phyloP scores from a whole-genome alignment of 2,329 filamentous ascomycete genomes.

The Arthrobotrys entomopaga region DNA sequence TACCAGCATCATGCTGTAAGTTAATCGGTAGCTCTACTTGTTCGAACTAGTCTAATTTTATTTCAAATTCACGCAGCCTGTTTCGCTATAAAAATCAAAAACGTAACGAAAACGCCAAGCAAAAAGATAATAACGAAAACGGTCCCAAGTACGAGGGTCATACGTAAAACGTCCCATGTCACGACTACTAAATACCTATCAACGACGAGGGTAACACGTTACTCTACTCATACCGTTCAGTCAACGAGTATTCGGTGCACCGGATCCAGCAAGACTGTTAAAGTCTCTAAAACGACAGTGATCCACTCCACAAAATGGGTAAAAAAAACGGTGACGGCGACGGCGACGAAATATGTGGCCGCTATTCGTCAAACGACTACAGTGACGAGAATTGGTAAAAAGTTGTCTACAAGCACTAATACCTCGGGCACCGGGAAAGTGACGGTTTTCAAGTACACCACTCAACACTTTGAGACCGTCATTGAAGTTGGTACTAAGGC shows the following conservation, averaged over 20 bases:
- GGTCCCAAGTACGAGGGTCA: neutral
- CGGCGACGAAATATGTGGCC: constrained; percentile 1
- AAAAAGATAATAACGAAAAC: neutral
- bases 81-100: constrained; percentile 5
- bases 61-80: neutral
- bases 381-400: neutral
- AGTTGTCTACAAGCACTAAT: neutral
- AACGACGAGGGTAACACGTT: neutral
- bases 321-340: neutral
- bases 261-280: neutral
- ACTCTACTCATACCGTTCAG: constrained; percentile 1
- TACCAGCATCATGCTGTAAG: constrained; percentile 8
- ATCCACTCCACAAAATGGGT: neutral
- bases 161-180: neutral
- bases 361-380: neutral
- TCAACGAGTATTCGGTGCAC: constrained; percentile 3
- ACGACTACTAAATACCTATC: neutral
- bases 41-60: no score
- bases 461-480: neutral
- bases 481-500: no score
- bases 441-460: neutral
- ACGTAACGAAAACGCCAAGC: neutral
- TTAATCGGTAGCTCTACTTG: no score
- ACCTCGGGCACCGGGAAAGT: neutral
- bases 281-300: neutral